Evolutionary conservation across 2,329 filamentous ascomycete species (phyloP), one percentile per base, ranked within the genome.

Genomic region (Didymella lethalis): DNA sequence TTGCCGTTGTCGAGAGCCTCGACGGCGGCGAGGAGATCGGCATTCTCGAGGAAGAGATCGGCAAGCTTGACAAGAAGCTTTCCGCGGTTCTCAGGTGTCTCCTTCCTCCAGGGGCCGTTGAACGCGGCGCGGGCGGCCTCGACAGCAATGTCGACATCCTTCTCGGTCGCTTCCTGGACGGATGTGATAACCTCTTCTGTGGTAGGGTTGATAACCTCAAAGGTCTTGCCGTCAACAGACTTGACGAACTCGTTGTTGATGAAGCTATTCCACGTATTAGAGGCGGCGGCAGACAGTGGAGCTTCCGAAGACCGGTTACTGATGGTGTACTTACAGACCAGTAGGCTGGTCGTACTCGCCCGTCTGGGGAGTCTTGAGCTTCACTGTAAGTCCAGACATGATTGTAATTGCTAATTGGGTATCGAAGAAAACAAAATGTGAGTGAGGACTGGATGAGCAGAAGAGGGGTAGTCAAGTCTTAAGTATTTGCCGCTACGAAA

Each of bases 171-270:
- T 82, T 96, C 93, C 76, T 87, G 82, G 70, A 97, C 91, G 54
- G 88, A 88, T 83, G 84, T 86, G 82, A 96, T 96, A 74, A 92
- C 87, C 79, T 93, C 88, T 80, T 97, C 93, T 66, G 87, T 92
- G 65, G 89, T 75, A 60, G 93, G 93, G 86, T 96, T 96, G 84
- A 95, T 89, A 78, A 93, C 90, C 81, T 97, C 92, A 75, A 97
- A 95, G 68, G 89, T 93, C 86, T 92, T 90, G 82, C 93, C 93
- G 71, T 96, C 91, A 64, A 90, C 88, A 76, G 88, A 85, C 79
- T 90, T 88, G 65, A 96, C 87, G 82, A 89, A 97, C 80, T 97
- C 90, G 79, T 94, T 93, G 86, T 95, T 93, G 86, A 96, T 95
- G 85, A 92, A 95, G 62, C 90, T 92, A 72, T 20, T 7, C 7